Evolutionary conservation across 2,329 filamentous ascomycete genomes (phyloP), one percentile per base, ranked within the genome.

Genomic region (Aspergillus unguis): DNA sequence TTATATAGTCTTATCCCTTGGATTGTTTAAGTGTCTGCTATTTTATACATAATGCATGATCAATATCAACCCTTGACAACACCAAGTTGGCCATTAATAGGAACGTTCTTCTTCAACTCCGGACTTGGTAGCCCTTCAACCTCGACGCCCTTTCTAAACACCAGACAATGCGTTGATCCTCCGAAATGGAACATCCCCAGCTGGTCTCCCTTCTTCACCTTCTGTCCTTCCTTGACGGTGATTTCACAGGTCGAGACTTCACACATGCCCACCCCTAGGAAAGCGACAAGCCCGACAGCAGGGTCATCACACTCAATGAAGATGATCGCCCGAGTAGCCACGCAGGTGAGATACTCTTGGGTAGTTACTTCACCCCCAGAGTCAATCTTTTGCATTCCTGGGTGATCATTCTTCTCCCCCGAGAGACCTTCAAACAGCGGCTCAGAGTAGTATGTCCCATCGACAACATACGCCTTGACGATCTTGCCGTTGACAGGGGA

Each of bases 131-230:
- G 63, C 5, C 62, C 67, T 11, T 59, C 52, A 1, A 69, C 50
- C 37, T 69, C 44, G 5, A 68, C 64, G 1, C 60, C 65, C 50
- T 65, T 65, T 4, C 62, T 52, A 71, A 90, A 90, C 2, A 91
- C 63, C 59, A 90, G 64, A 60, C 85, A 88, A 64, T 88, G 83
- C 1, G 83, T 84, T 5, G 81, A 85, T 0, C 88, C 87, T n/a
- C 87, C 87, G 65, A 86, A 90, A 64, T 91, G 87, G 70, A 91
- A 91, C 86, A 89, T 90, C 38, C 87, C 87, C 36, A 85, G 75
- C 72, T 90, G 74, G 4, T 90, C 81, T 1, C 88, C 88, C 75
- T 90, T 90, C 48, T 75, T 75, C 11, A 91, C 64, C 48, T 78
- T 77, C 65, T 90, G 78, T 0, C 85, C 86, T 63, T 85, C 80